Percentiles rank a stretch among this genome's conserved stretches.
phyloP scores from a whole-genome alignment of 176 grass and related monocot genomes.

The Zea luxurians region DNA sequence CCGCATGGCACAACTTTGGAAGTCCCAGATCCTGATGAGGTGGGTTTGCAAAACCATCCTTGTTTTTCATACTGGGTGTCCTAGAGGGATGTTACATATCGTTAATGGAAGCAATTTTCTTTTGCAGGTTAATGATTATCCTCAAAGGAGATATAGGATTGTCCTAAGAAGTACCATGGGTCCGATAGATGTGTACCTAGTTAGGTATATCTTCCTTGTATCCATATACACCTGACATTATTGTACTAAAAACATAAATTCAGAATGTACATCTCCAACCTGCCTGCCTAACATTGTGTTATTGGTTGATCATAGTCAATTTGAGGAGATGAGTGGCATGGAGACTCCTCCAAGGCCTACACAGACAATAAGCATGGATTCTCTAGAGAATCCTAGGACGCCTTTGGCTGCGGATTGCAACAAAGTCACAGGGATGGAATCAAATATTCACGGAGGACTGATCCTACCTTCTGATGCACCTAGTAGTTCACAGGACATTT shows the following conservation, averaged over 20 bases:
- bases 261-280: slow-evolving; percentile 32
- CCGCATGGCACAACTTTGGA: slow-evolving; percentile 94
- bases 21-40: slow-evolving; percentile 91
- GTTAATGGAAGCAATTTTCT: slow-evolving; percentile 18
- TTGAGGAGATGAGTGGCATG: slow-evolving; percentile 80
- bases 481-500: slow-evolving; percentile 60
- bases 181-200: slow-evolving; percentile 86
- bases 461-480: slow-evolving; percentile 42
- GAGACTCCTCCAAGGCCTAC: slow-evolving; percentile 60
- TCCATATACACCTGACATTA: neutral
- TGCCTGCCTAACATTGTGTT: slow-evolving; percentile 29
- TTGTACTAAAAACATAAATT: slow-evolving; percentile 15
- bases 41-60: slow-evolving; percentile 31
- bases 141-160: slow-evolving; percentile 89
- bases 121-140: slow-evolving; percentile 66
- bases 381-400: slow-evolving; percentile 50
- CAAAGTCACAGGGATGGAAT: slow-evolving; percentile 39
- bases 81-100: slow-evolving; percentile 1
- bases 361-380: slow-evolving; percentile 47
- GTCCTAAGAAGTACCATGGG: slow-evolving; percentile 89
- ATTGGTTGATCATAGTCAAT: slow-evolving; percentile 54
- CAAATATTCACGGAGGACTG: slow-evolving; percentile 44
- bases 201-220: slow-evolving; percentile 54
- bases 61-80: neutral
- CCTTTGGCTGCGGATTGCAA: slow-evolving; percentile 35